phyloP scores from a whole-genome alignment of 2,329 filamentous ascomycete species.

The Botrytis galanthina region DNA sequence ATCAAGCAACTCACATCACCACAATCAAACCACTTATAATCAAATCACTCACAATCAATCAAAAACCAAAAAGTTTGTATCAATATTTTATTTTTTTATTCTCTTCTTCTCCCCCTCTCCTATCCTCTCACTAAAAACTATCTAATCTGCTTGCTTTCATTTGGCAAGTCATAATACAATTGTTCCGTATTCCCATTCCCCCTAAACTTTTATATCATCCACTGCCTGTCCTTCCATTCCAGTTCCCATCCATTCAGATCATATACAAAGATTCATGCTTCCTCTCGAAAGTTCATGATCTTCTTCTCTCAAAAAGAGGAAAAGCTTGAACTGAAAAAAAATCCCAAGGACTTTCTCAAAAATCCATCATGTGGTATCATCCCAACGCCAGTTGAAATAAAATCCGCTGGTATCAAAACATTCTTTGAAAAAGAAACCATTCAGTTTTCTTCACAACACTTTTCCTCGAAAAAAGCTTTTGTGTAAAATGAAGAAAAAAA shows the following conservation, averaged over 20 bases:
- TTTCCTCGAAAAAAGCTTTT: constrained; percentile 23
- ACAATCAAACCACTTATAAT: background rate
- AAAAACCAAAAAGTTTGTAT: background rate
- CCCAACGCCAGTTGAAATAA: constrained; percentile 30
- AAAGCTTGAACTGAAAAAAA: background rate
- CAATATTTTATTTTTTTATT: constrained; percentile 3
- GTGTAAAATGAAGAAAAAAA: background rate
- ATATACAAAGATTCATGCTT: constrained; percentile 14
- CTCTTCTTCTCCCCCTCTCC: background rate
- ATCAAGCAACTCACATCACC: background rate
- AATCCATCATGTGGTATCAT: constrained; percentile 33
- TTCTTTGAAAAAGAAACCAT: constrained; percentile 19
- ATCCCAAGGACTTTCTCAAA: constrained; percentile 20
- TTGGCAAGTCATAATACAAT: constrained; percentile 7
- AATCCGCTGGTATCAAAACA: constrained; percentile 29
- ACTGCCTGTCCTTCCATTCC: constrained; percentile 4
- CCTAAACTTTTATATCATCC: constrained; percentile 8
- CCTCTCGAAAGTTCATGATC: background rate
- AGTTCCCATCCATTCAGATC: constrained; percentile 12
- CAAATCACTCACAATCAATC: background rate
- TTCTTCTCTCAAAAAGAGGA: constrained; percentile 6
- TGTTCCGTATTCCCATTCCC: background rate
- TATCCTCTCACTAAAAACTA: constrained; percentile 1
- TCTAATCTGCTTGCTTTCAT: background rate
- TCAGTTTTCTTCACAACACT: constrained; percentile 24